A percentile compares a stretch with the other conserved stretches of the same genome.
phyloP scores from a whole-genome alignment of 2,329 filamentous ascomycete species.

The Phialophora expanda region DNA sequence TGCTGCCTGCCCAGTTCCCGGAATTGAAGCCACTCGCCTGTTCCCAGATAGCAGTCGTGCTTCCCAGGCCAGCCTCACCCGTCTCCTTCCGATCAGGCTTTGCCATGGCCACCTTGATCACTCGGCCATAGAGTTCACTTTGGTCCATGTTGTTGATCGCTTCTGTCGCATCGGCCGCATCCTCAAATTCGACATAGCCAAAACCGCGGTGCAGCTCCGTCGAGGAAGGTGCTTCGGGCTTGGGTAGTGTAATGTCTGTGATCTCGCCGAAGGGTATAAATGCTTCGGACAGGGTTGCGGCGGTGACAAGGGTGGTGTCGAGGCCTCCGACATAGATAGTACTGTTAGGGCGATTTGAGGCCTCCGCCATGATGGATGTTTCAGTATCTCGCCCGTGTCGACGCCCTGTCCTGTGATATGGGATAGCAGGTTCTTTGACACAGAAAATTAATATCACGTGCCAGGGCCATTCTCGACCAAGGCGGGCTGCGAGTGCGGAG shows the following conservation, averaged over 20 bases:
- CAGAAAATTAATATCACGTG: conserved; percentile 24
- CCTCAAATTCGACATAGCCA: conserved; percentile 94
- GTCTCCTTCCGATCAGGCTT: conserved; percentile 75
- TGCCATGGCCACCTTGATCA: conserved; percentile 88
- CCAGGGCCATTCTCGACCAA: neutral
- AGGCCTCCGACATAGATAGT: conserved; percentile 93
- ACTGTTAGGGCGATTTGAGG: conserved; percentile 76
- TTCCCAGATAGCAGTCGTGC: conserved; percentile 94
- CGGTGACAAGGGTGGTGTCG: conserved; percentile 72
- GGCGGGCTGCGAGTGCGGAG: conserved; percentile 8
- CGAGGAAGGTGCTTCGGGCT: conserved; percentile 79
- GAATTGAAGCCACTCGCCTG: conserved; percentile 67
- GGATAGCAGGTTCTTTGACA: neutral
- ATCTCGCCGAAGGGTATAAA: conserved; percentile 98
- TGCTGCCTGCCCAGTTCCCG: neutral
- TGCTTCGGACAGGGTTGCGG: conserved; percentile 78
- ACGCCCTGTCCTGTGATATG: neutral
- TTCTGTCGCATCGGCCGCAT: conserved; percentile 82
- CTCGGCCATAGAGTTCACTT: conserved; percentile 87
- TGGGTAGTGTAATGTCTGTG: conserved; percentile 85
- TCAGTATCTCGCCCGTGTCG: neutral
- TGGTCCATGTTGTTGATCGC: conserved; percentile 99
- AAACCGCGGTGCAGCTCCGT: conserved; percentile 86
- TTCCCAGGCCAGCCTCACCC: conserved; percentile 82
- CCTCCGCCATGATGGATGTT: conserved; percentile 71